Conservation (phyloP, 768 basidiomycete genomes). For the Leccinum barrowsii region DNA sequence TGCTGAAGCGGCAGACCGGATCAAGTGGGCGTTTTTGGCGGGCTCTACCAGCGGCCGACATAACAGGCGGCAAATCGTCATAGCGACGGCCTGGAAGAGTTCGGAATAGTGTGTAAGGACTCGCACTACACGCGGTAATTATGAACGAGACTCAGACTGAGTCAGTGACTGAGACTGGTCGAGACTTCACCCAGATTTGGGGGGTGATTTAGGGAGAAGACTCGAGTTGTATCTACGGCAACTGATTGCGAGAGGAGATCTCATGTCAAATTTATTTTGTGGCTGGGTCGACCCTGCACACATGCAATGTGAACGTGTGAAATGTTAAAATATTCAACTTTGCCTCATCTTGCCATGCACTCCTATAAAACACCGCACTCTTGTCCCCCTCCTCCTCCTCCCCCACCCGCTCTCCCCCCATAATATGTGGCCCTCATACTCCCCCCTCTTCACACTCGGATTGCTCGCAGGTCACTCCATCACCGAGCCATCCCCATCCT, state of each 20-base stretch:
- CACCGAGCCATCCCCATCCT: not conserved
- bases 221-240: constrained; percentile 10
- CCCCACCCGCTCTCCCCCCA: not conserved
- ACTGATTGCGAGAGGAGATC: constrained; percentile 12
- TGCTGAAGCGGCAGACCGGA: not conserved
- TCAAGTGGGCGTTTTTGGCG: not conserved
- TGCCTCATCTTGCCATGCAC: constrained; percentile 1
- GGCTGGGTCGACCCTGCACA: constrained; percentile 14
- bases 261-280: constrained; percentile 1
- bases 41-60: not conserved
- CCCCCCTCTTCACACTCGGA: constrained; percentile 64
- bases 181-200: not conserved
- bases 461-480: constrained; percentile 38
- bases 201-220: not conserved
- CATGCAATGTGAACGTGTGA: constrained; percentile 14
- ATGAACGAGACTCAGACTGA: not conserved
- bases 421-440: constrained; percentile 38
- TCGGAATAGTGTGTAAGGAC: not conserved
- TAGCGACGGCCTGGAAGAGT: constrained; percentile 2
- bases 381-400: not conserved
- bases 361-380: constrained; percentile 13
- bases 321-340: constrained; percentile 19
- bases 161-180: not conserved
- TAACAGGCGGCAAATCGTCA: not conserved
- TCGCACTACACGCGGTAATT: not conserved